Evolutionary conservation across 495 filamentous ascomycete genomes (phyloP).

Genomic region (Penicillium robsamsonii): DNA sequence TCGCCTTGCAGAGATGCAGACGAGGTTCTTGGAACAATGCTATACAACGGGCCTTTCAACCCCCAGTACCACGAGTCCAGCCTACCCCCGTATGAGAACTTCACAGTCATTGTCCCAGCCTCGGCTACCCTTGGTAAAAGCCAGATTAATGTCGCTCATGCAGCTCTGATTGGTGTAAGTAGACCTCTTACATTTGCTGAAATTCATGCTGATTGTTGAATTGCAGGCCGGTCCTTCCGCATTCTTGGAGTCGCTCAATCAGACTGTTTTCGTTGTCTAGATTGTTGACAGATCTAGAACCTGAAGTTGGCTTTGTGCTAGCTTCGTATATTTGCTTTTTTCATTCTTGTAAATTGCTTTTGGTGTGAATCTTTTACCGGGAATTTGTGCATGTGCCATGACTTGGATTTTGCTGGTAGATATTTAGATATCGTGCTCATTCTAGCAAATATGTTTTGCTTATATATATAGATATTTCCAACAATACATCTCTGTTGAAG

Average conservation of each 20-base stretch:
- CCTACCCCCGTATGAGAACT: constrained; percentile 38
- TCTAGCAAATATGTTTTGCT: not conserved
- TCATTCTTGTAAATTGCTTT: constrained; percentile 1
- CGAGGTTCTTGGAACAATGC: constrained; percentile 26
- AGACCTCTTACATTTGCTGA: not conserved
- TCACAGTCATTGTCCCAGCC: constrained; percentile 32
- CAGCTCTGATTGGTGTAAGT: constrained; percentile 39
- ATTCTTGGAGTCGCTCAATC: constrained; percentile 22
- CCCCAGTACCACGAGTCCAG: constrained; percentile 32
- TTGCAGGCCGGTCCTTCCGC: constrained; percentile 20
- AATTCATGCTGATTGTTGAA: not conserved
- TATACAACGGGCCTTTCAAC: constrained; percentile 34
- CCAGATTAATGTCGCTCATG: constrained; percentile 36
- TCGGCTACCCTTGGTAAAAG: constrained; percentile 18
- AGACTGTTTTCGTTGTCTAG: constrained; percentile 12
- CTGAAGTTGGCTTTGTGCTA: not conserved
- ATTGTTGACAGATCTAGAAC: not conserved
- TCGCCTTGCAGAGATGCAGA: constrained; percentile 20
- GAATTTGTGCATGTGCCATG: not conserved
- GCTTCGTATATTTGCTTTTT: constrained; percentile 1
- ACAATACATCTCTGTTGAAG: not conserved
- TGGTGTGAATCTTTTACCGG: not conserved
- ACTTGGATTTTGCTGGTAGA: not conserved
- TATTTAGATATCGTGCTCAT: not conserved
- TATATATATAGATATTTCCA: not conserved